Evolutionary conservation across 176 grass and related monocot species (phyloP).

Genomic region (Dendrocalamus sinicus): DNA sequence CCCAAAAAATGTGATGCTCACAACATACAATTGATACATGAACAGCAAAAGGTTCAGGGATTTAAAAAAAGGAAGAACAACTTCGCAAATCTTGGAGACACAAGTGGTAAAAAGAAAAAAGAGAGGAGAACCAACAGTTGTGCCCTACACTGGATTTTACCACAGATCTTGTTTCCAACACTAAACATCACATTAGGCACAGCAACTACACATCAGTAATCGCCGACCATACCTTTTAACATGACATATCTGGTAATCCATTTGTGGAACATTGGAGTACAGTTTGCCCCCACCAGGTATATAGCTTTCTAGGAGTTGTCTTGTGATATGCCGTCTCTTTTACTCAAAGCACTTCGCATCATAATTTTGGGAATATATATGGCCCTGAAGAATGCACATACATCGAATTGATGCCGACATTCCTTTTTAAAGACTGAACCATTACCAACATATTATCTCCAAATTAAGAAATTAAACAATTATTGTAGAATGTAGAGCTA

Average conservation of each 20-base stretch:
- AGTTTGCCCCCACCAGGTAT: constrained; percentile 54
- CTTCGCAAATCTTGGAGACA: constrained; percentile 16
- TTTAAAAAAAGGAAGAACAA: not conserved
- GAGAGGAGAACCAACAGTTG: not conserved
- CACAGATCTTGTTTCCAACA: constrained; percentile 45
- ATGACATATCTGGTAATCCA: constrained; percentile 51
- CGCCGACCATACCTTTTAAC: constrained; percentile 52
- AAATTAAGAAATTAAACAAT: constrained; percentile 20
- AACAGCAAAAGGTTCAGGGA: not conserved
- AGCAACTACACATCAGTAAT: constrained; percentile 37
- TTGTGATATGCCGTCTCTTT: constrained; percentile 50
- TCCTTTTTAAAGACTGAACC: constrained; percentile 36
- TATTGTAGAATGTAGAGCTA: constrained; percentile 12
- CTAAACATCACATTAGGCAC: constrained; percentile 27
- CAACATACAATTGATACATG: not conserved
- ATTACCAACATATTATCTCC: constrained; percentile 10
- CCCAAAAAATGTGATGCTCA: not conserved
- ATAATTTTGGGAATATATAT: constrained; percentile 38
- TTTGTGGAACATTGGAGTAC: constrained; percentile 58
- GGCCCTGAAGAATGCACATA: constrained; percentile 36
- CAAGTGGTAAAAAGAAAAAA: constrained; percentile 2
- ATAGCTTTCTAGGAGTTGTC: constrained; percentile 46
- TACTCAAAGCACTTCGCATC: constrained; percentile 66
- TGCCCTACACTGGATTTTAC: constrained; percentile 45
- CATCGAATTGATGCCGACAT: constrained; percentile 39